Percentiles rank a stretch among this genome's conserved stretches.
Conservation (phyloP, 2,329 filamentous ascomycete genomes). For the Daldinia sp. region DNA sequence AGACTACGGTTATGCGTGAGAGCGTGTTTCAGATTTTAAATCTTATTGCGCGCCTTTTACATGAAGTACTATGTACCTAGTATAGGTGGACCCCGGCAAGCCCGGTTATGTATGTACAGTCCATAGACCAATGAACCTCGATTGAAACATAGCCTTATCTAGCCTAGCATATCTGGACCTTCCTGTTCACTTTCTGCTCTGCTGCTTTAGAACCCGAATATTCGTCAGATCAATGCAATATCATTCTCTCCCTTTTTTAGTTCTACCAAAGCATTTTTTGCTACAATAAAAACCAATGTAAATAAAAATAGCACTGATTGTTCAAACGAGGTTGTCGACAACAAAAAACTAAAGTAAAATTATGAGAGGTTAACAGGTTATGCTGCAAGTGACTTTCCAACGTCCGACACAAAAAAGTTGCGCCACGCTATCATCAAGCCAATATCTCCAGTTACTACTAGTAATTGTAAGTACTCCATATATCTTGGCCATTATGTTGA, state of each 20-base stretch:
- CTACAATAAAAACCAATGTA: not conserved
- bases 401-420: not conserved
- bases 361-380: not conserved
- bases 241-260: too few relatives aligned
- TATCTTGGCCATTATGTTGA: not conserved
- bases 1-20: conserved; percentile 24
- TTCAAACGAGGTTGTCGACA: not conserved
- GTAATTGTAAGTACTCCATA: not conserved
- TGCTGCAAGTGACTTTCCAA: not conserved
- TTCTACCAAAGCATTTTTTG: not conserved
- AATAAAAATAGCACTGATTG: not conserved
- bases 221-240: not conserved
- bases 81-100: not conserved
- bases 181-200: too few relatives aligned
- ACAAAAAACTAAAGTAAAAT: not conserved
- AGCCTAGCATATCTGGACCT: too few relatives aligned
- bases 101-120: not conserved
- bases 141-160: conserved; percentile 3
- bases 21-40: conserved; percentile 38
- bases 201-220: not conserved
- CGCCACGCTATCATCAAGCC: not conserved
- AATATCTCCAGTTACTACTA: not conserved
- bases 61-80: not conserved
- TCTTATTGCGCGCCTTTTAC: conserved; percentile 28
- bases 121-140: not conserved